Conservation (phyloP, 2,329 filamentous ascomycete genomes). For the Paracorniculantispora psalliotae region DNA sequence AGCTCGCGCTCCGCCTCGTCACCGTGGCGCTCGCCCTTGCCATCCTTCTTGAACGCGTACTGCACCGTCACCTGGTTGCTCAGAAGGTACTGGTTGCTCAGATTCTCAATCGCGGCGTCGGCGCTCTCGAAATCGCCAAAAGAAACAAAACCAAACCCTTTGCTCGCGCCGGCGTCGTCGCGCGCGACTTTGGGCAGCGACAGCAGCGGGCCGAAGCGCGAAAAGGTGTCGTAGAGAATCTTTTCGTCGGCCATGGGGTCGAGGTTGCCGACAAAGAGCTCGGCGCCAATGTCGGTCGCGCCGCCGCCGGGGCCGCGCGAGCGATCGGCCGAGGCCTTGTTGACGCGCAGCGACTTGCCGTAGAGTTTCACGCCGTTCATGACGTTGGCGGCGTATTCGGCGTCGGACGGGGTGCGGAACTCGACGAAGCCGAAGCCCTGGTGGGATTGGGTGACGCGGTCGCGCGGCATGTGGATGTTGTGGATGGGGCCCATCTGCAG, state of each 20-base stretch:
- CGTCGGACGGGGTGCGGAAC: slow-evolving; percentile 91
- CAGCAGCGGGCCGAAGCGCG: slow-evolving; percentile 81
- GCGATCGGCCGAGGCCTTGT: slow-evolving; percentile 89
- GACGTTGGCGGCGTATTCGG: slow-evolving; percentile 92
- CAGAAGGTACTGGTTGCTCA: slow-evolving; percentile 95
- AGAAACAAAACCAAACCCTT: slow-evolving; percentile 94
- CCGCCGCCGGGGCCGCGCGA: no score
- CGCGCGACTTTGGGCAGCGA: slow-evolving; percentile 85
- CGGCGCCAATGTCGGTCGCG: slow-evolving; percentile 88
- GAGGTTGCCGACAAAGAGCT: slow-evolving; percentile 94
- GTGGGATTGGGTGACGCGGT: slow-evolving; percentile 92
- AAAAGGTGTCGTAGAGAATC: slow-evolving; percentile 89
- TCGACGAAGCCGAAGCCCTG: slow-evolving; percentile 99
- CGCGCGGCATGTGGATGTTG: slow-evolving; percentile 97
- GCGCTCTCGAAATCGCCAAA: slow-evolving; percentile 91
- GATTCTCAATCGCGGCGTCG: slow-evolving; percentile 83
- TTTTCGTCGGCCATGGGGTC: slow-evolving; percentile 94
- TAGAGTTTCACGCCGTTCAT: slow-evolving; percentile 95
- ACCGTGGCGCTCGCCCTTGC: slow-evolving; percentile 92
- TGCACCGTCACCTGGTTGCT: slow-evolving; percentile 96
- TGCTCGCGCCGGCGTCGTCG: slow-evolving; percentile 81
- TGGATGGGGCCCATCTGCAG: slow-evolving; percentile 95
- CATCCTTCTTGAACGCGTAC: slow-evolving; percentile 99
- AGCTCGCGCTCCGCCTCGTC: slow-evolving; percentile 90
- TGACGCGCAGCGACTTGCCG: slow-evolving; percentile 92